phyloP scores from a whole-genome alignment of 768 basidiomycete genomes.

The Boletellus emodensis region DNA sequence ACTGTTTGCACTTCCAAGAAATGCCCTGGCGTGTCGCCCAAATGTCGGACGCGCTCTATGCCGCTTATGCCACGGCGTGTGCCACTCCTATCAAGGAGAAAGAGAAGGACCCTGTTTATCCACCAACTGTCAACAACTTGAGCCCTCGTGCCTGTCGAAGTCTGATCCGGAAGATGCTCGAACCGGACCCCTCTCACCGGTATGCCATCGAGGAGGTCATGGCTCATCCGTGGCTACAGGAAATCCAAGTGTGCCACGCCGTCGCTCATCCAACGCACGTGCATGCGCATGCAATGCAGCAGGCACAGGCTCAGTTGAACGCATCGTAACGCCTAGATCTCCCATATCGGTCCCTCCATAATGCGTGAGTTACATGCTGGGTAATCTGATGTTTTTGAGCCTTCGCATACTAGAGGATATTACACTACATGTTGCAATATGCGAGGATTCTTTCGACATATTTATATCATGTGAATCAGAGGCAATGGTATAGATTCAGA shows the following conservation, averaged over 20 bases:
- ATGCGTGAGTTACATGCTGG: neutral
- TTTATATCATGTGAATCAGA: slow-evolving; percentile 6
- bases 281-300: slow-evolving; percentile 62
- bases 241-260: slow-evolving; percentile 79
- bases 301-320: slow-evolving; percentile 46
- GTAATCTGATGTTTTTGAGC: slow-evolving; percentile 1
- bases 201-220: slow-evolving; percentile 77
- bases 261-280: slow-evolving; percentile 63
- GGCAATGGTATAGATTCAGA: slow-evolving; percentile 20
- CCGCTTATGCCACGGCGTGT: slow-evolving; percentile 58
- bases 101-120: slow-evolving; percentile 32
- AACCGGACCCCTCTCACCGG: slow-evolving; percentile 83
- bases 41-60: slow-evolving; percentile 72
- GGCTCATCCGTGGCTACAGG: slow-evolving; percentile 71
- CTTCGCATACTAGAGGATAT: slow-evolving; percentile 16
- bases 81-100: slow-evolving; percentile 27
- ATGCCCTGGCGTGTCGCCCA: slow-evolving; percentile 98
- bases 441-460: slow-evolving; percentile 5
- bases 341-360: neutral
- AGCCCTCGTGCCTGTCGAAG: slow-evolving; percentile 80
- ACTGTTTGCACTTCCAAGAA: slow-evolving; percentile 97
- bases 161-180: slow-evolving; percentile 89
- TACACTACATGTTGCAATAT: slow-evolving; percentile 14
- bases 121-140: slow-evolving; percentile 81
- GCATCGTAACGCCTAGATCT: slow-evolving; percentile 5